Conservation (phyloP, 2,329 filamentous ascomycete genomes). For the Penicillium olsonii region DNA sequence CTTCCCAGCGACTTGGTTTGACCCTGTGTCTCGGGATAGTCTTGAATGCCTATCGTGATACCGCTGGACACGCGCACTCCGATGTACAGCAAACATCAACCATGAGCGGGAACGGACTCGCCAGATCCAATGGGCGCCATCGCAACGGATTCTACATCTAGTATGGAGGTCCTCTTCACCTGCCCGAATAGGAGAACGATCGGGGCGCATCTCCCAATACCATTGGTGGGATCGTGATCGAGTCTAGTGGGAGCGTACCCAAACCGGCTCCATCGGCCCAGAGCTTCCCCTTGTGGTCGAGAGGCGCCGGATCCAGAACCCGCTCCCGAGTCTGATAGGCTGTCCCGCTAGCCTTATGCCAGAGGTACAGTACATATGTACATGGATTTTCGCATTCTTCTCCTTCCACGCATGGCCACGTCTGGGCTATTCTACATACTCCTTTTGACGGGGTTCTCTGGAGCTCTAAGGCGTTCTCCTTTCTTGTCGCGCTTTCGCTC, state of each 20-base stretch:
- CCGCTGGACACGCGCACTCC: no score
- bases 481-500: no score
- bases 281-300: constrained; percentile 6
- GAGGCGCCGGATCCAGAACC: constrained; percentile 9
- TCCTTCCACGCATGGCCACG: background rate
- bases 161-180: no score
- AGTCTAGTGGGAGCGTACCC: constrained; percentile 29
- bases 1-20: background rate
- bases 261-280: constrained; percentile 7
- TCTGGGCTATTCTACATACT: background rate
- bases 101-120: no score
- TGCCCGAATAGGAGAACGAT: background rate
- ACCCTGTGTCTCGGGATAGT: background rate
- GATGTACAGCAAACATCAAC: no score
- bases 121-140: no score
- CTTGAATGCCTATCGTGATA: no score
- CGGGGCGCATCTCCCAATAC: background rate
- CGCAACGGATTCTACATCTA: no score
- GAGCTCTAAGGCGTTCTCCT: background rate
- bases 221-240: constrained; percentile 24
- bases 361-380: no score
- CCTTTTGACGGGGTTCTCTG: background rate
- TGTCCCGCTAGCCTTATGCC: background rate
- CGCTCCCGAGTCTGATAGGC: constrained; percentile 4
- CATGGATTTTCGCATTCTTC: background rate